These are phyloP conservation scores for Orbilia blumenaviensis DNA, from an alignment of 2,329 filamentous ascomycete species.

Conservation along the genomic window DNA sequence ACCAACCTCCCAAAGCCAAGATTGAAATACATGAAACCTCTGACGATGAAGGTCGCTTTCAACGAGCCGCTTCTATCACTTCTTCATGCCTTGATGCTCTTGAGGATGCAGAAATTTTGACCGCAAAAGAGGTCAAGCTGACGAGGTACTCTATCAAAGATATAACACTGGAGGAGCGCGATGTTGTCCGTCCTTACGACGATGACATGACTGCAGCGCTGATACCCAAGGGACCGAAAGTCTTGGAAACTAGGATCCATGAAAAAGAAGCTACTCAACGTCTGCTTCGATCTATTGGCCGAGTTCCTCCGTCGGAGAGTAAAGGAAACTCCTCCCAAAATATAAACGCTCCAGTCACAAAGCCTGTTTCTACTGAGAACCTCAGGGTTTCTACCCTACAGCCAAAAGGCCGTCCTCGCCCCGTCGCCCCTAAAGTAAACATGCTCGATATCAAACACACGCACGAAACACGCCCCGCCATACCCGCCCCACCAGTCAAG, in stretches of 20 bases:
- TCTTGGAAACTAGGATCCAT: background rate
- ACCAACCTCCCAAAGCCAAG: background rate
- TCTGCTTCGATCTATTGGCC: background rate
- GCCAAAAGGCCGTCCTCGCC: background rate
- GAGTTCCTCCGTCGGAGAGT: background rate
- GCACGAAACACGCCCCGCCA: background rate
- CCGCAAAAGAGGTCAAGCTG: background rate
- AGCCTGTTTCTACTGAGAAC: background rate
- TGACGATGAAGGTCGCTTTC: background rate
- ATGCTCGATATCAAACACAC: too few relatives aligned
- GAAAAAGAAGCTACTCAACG: background rate
- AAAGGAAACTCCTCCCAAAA: background rate
- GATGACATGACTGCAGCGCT: background rate
- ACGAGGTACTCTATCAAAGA: background rate
- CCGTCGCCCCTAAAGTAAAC: background rate
- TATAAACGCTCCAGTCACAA: background rate
- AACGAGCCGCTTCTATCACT: background rate
- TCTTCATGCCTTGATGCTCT: conserved; percentile 1
- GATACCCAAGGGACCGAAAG: background rate
- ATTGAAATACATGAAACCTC: background rate
- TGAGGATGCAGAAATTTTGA: background rate
- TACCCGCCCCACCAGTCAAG: background rate
- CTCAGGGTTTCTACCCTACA: background rate
- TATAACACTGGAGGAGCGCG: background rate
- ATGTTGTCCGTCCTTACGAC: background rate